Conservation (phyloP, 2,329 filamentous ascomycete genomes). For the Neofusicoccum kwambonambiense region DNA sequence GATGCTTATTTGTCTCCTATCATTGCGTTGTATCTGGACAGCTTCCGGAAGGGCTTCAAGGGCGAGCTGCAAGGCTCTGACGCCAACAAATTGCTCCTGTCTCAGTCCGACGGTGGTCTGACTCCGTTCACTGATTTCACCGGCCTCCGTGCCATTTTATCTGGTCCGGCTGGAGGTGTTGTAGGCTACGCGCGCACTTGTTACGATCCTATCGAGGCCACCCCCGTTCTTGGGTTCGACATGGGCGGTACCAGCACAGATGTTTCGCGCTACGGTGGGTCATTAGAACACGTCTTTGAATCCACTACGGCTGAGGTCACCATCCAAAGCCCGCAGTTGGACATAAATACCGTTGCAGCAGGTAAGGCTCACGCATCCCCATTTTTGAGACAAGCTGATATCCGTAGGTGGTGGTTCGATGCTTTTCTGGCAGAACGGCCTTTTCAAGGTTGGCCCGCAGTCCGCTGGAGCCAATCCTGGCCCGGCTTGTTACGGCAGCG, state of each 20-base stretch:
- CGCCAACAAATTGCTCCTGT: slow-evolving; percentile 85
- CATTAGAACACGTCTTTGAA: slow-evolving; percentile 92
- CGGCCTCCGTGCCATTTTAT: slow-evolving; percentile 80
- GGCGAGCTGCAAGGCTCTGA: slow-evolving; percentile 42
- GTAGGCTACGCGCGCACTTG: slow-evolving; percentile 93
- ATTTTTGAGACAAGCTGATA: neutral
- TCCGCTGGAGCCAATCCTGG: slow-evolving; percentile 87
- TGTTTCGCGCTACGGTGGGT: slow-evolving; percentile 78
- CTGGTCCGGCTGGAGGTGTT: slow-evolving; percentile 88
- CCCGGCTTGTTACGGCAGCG: slow-evolving; percentile 87
- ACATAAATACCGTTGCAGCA: slow-evolving; percentile 73
- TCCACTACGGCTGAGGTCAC: slow-evolving; percentile 90
- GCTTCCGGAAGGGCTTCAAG: slow-evolving; percentile 29
- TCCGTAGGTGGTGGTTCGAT: slow-evolving; percentile 74
- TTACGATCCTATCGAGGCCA: slow-evolving; percentile 78
- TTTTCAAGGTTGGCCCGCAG: slow-evolving; percentile 88
- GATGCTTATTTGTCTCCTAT: slow-evolving; percentile 31
- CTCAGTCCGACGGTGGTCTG: slow-evolving; percentile 77
- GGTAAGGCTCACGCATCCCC: neutral
- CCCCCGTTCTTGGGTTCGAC: slow-evolving; percentile 89
- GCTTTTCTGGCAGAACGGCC: slow-evolving; percentile 82
- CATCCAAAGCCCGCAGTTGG: slow-evolving; percentile 86
- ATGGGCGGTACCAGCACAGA: slow-evolving; percentile 90
- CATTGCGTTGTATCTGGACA: slow-evolving; percentile 26
- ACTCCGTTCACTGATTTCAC: slow-evolving; percentile 56